A percentile compares a stretch with the other conserved stretches of the same genome.
Conservation (phyloP, 2,329 filamentous ascomycete species). For the Monilinia laxa region DNA sequence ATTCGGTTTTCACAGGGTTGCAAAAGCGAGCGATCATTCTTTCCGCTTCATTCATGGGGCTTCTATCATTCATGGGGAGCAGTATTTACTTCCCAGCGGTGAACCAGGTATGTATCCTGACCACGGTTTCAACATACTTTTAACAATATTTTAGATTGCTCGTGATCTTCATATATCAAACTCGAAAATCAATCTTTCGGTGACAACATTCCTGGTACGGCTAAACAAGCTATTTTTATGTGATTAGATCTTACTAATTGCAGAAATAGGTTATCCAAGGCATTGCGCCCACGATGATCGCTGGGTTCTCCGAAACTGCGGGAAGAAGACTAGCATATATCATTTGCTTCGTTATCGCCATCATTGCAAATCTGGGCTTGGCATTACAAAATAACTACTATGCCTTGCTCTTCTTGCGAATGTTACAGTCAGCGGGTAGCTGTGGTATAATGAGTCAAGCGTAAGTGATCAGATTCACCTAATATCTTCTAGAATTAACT, state of each 20-base stretch:
- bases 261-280: slow-evolving; percentile 51
- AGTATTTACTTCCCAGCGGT: slow-evolving; percentile 57
- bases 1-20: no score
- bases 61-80: slow-evolving; percentile 48
- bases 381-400: slow-evolving; percentile 49
- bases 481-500: slow-evolving; percentile 53
- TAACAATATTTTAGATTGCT: slow-evolving; percentile 41
- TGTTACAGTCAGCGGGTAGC: slow-evolving; percentile 57
- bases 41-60: background rate
- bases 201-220: slow-evolving; percentile 42
- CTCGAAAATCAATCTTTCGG: slow-evolving; percentile 40
- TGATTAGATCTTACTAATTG: no score
- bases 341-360: slow-evolving; percentile 52
- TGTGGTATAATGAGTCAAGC: slow-evolving; percentile 59
- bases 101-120: slow-evolving; percentile 32
- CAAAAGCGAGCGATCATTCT: background rate
- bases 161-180: slow-evolving; percentile 47
- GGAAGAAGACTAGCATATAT: slow-evolving; percentile 56
- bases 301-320: slow-evolving; percentile 52
- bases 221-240: background rate
- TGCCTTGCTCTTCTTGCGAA: slow-evolving; percentile 52
- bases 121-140: no score
- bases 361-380: slow-evolving; percentile 55
- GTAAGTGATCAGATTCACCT: slow-evolving; percentile 55
- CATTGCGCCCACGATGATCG: slow-evolving; percentile 55